Conservation (phyloP, 2,329 filamentous ascomycete species). For the Cladosporium sp. region DNA sequence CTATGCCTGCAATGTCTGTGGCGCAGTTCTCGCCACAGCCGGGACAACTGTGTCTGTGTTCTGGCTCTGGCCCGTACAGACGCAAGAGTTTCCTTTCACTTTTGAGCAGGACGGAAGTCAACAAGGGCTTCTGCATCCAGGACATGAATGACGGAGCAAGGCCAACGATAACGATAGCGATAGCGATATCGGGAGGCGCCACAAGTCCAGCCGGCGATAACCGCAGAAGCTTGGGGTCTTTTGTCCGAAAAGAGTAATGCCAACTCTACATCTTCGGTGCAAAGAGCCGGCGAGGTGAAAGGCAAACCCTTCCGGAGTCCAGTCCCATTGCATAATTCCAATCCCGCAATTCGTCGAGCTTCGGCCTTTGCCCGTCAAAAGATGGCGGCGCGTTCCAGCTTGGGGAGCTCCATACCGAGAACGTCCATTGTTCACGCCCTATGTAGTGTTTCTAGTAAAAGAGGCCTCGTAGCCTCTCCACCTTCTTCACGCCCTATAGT, state of each 20-base stretch:
- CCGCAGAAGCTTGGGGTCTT: not conserved
- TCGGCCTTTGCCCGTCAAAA: not conserved
- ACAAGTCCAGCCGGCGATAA: slow-evolving; percentile 7
- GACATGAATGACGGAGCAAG: not conserved
- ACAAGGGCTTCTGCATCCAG: not conserved
- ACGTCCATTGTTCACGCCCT: slow-evolving; percentile 10
- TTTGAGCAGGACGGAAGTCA: not conserved
- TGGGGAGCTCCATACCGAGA: slow-evolving; percentile 12
- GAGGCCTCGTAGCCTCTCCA: slow-evolving; percentile 1
- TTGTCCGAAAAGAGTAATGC: slow-evolving; percentile 6
- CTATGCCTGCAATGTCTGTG: not conserved
- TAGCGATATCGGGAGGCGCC: not conserved
- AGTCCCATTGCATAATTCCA: not conserved
- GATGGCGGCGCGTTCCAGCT: slow-evolving; percentile 1
- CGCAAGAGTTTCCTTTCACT: no score
- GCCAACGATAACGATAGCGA: not conserved
- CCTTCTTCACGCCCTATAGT: slow-evolving; percentile 2
- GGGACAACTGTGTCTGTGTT: no score
- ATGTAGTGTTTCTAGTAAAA: slow-evolving; percentile 1
- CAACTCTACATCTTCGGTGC: not conserved
- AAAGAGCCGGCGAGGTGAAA: not conserved
- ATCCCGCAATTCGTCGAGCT: slow-evolving; percentile 3
- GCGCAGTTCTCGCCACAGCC: not conserved
- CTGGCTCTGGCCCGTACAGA: no score
- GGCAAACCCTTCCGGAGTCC: slow-evolving; percentile 5